phyloP scores from a whole-genome alignment of 1,139 yeast genomes.

The Hansenula sp. region DNA sequence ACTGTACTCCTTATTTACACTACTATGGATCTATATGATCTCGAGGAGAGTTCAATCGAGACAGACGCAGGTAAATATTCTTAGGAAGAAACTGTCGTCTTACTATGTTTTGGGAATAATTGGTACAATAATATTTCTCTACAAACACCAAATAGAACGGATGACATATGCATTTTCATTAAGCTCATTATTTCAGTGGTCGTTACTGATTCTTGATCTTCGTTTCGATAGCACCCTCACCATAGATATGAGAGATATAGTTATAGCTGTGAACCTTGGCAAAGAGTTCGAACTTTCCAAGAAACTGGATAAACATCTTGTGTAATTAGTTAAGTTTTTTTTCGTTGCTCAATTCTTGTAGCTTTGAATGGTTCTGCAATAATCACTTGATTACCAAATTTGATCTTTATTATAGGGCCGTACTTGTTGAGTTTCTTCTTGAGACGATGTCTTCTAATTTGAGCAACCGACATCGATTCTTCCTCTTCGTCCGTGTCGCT shows the following conservation, averaged over 20 bases:
- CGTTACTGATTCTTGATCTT: slow-evolving; percentile 7
- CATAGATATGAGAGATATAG: slow-evolving; percentile 6
- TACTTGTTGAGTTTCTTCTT: slow-evolving; percentile 9
- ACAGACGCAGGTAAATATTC: neutral
- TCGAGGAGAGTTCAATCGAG: slow-evolving; percentile 1
- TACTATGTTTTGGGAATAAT: slow-evolving; percentile 2
- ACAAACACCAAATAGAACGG: slow-evolving; percentile 14
- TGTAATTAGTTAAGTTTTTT: neutral
- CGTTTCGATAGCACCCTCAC: slow-evolving; percentile 7
- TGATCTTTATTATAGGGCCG: slow-evolving; percentile 21
- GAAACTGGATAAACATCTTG: slow-evolving; percentile 2
- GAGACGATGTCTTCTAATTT: slow-evolving; percentile 14
- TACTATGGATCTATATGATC: slow-evolving; percentile 9
- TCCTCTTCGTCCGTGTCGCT: slow-evolving; percentile 25
- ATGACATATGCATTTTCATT: slow-evolving; percentile 9
- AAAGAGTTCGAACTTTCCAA: neutral
- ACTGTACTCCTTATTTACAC: slow-evolving; percentile 4
- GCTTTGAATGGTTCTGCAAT: slow-evolving; percentile 21
- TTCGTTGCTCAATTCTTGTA: slow-evolving; percentile 12
- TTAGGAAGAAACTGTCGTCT: slow-evolving; percentile 2
- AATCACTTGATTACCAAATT: slow-evolving; percentile 14
- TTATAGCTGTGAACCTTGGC: slow-evolving; percentile 2
- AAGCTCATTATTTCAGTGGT: slow-evolving; percentile 15
- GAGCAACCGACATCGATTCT: slow-evolving; percentile 10
- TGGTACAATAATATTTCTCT: slow-evolving; percentile 5